Base-by-base conservation (phyloP, 108 stramenopile genomes). In the Conticribra weissflogii region DNA sequence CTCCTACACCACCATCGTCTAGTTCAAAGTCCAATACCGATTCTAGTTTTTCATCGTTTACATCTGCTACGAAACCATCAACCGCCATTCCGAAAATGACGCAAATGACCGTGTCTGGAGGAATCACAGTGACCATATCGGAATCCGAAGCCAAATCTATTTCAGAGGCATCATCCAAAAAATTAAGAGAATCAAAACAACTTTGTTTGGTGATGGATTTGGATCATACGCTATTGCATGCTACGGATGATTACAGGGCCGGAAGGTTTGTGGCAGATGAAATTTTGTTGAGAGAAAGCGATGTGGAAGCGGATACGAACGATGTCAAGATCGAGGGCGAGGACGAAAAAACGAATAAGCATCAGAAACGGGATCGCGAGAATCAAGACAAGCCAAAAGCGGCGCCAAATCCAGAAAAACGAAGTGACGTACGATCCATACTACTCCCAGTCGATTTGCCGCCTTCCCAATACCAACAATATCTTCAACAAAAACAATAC, bases 181-280 rank as follows among this genome's bases (percentile, higher is more conserved):
- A 84, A 54, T 45, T 94, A 23, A 74, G 58, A 24, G 51, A 71
- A 50, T 61, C 66, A 32, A 74, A 71, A 31, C 85, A 88, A 61
- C 62, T 96, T 12, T 83, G 81, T 24, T 68, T 96, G n/a, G 90
- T 93, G 5, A 66, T 96, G 54, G 94, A 96, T 82, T 73, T 96
- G 56, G 94, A 96, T 79, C 92, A 93, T 67, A 96, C 94, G 2
- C 66, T 96, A 27, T 70, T 96, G 17, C 94, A 96, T 79, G 90
- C 94, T 24, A 96, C 94, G 14, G 76, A 87, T 27, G 94, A 96
- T 59, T 54, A 59, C 33, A 72, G 94, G 1, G 94, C 94, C 1
- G 52, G 59, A 12, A 63, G 75, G 46, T 85, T 66, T 69, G 79
- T 74, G 2, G 72, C 72, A 0, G 63, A 77, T 60, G 57, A 69